Percentiles rank a stretch among this genome's conserved stretches.
These are phyloP conservation scores for Coprinopsis cinerea DNA, from an alignment of 768 basidiomycete genomes.

Conservation along the genomic window DNA sequence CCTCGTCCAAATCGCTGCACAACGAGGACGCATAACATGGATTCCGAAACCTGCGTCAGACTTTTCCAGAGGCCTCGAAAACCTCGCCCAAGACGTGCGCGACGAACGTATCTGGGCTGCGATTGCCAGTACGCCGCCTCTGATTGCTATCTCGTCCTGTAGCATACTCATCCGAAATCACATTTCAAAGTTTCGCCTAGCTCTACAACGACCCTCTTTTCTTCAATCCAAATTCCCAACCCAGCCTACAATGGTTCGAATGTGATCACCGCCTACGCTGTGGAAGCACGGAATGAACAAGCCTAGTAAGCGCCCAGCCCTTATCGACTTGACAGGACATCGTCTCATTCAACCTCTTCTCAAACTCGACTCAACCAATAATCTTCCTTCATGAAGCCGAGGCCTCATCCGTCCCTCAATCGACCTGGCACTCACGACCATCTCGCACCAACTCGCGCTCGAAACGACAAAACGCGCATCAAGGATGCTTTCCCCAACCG, in stretches of 20 bases:
- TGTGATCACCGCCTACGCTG: constrained; percentile 45
- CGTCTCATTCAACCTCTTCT: background rate
- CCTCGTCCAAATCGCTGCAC: constrained; percentile 14
- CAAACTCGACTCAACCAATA: background rate
- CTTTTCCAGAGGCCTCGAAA: constrained; percentile 40
- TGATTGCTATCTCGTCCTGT: too few relatives aligned
- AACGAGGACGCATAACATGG: constrained; percentile 40
- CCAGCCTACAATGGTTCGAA: constrained; percentile 39
- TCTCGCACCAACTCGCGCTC: constrained; percentile 29
- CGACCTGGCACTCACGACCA: constrained; percentile 27
- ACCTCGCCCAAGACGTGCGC: constrained; percentile 39
- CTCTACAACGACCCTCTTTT: too few relatives aligned
- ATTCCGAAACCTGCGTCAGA: constrained; percentile 29
- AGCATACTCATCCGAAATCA: too few relatives aligned
- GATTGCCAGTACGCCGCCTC: constrained; percentile 39
- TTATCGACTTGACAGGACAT: too few relatives aligned
- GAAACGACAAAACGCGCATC: constrained; percentile 24
- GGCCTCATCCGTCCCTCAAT: constrained; percentile 28
- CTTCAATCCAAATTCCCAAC: too few relatives aligned
- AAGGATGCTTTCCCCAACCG: constrained; percentile 17
- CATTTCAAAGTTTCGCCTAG: too few relatives aligned
- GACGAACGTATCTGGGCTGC: constrained; percentile 52
- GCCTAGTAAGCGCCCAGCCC: constrained; percentile 36
- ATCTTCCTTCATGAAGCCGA: constrained; percentile 21
- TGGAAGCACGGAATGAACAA: constrained; percentile 15